phyloP scores from a whole-genome alignment of 2,329 filamentous ascomycete genomes.

The Knufia petricola region DNA sequence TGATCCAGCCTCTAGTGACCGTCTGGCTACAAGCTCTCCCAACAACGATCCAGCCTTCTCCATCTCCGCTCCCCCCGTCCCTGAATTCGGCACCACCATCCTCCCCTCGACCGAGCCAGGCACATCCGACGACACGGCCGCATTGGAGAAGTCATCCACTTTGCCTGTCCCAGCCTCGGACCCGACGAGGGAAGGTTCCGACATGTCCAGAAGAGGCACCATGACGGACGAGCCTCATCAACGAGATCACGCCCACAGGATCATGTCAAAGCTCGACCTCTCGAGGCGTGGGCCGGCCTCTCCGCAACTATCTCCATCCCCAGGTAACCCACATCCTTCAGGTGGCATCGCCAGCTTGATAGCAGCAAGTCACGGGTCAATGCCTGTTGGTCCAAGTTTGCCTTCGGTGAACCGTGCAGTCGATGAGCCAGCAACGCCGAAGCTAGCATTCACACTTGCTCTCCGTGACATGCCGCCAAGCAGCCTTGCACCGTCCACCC shows the following conservation, averaged over 20 bases:
- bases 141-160: constrained; percentile 53
- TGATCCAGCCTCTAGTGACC: constrained; percentile 48
- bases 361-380: constrained; percentile 68
- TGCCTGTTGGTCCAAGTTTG: constrained; percentile 52
- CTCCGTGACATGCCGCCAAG: constrained; percentile 44
- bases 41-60: constrained; percentile 67
- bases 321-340: constrained; percentile 35
- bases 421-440: constrained; percentile 30
- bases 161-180: constrained; percentile 58
- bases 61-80: constrained; percentile 76
- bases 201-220: constrained; percentile 50
- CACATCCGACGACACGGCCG: constrained; percentile 46
- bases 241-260: constrained; percentile 72
- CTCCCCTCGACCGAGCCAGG: constrained; percentile 53
- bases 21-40: constrained; percentile 39
- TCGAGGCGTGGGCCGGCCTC: constrained; percentile 65
- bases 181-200: constrained; percentile 57
- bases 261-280: constrained; percentile 87
- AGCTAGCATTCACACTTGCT: constrained; percentile 25
- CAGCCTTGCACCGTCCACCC: constrained; percentile 68
- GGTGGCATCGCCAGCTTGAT: constrained; percentile 76
- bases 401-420: constrained; percentile 27
- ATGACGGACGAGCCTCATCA: constrained; percentile 63
- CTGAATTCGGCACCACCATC: constrained; percentile 78
- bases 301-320: constrained; percentile 34